Evolutionary conservation across 108 stramenopile species (phyloP).

Genomic region (Nitzschia sp.): DNA sequence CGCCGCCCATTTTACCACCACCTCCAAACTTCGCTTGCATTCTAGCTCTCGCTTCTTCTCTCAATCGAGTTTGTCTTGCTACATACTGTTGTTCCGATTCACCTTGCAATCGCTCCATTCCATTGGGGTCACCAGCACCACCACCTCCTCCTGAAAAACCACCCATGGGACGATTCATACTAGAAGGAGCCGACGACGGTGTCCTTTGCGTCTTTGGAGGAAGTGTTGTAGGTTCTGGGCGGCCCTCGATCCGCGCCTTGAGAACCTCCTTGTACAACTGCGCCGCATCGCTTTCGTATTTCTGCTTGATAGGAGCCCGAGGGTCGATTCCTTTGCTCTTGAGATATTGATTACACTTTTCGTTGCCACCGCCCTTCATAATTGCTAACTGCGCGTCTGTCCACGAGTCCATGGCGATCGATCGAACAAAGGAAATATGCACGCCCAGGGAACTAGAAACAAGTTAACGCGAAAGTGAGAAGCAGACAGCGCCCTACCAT

Average conservation of each 20-base stretch:
- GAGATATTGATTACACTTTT: conserved; percentile 69
- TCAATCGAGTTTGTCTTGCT: conserved; percentile 86
- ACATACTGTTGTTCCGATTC: conserved; percentile 92
- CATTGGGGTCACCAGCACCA: conserved; percentile 65
- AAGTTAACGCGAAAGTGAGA: neutral
- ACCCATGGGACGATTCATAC: conserved; percentile 35
- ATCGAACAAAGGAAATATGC: conserved; percentile 96
- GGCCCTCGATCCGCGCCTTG: conserved; percentile 82
- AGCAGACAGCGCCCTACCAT: neutral
- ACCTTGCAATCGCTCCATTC: conserved; percentile 89
- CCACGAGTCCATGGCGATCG: conserved; percentile 99
- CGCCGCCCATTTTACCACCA: conserved; percentile 57
- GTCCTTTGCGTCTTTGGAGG: conserved; percentile 35
- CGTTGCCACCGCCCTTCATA: conserved; percentile 87
- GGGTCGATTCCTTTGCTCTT: conserved; percentile 62
- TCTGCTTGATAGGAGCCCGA: conserved; percentile 72
- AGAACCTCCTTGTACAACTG: conserved; percentile 84
- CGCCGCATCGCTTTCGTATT: conserved; percentile 84
- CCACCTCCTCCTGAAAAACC: conserved; percentile 6
- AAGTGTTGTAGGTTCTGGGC: conserved; percentile 78
- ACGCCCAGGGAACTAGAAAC: conserved; percentile 85
- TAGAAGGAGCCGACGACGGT: conserved; percentile 29
- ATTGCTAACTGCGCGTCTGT: conserved; percentile 71
- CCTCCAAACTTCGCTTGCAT: conserved; percentile 90
- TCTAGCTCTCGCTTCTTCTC: conserved; percentile 80